Evolutionary conservation across 805 yeast species (phyloP).

Genomic region (Starmerella vitae): DNA sequence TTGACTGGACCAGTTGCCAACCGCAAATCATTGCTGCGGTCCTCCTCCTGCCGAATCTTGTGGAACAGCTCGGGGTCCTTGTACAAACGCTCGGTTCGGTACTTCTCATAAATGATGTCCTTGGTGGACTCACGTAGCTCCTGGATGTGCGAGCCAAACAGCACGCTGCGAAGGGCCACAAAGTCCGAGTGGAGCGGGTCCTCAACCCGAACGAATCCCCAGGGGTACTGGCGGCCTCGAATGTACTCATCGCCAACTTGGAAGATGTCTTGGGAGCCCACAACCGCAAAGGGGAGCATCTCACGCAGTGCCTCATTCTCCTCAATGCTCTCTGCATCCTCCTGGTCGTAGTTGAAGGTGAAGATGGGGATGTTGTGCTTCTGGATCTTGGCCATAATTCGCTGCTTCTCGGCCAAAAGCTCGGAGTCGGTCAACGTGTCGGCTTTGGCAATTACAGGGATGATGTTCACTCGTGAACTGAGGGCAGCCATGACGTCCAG

Average conservation of each 20-base stretch:
- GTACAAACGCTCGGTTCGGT: conserved; percentile 51
- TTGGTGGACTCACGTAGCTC: conserved; percentile 59
- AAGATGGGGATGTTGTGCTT: conserved; percentile 50
- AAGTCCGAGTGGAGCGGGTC: conserved; percentile 30
- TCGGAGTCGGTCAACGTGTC: conserved; percentile 63
- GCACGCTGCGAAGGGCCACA: conserved; percentile 44
- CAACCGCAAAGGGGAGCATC: conserved; percentile 49
- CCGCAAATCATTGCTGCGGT: background rate
- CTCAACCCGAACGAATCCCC: conserved; percentile 48
- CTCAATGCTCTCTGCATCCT: conserved; percentile 32
- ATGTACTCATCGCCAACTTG: conserved; percentile 27
- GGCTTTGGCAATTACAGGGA: conserved; percentile 71
- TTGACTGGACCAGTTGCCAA: background rate
- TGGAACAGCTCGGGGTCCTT: conserved; percentile 13
- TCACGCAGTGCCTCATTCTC: conserved; percentile 32
- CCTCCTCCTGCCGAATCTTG: conserved; percentile 9
- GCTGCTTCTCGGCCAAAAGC: conserved; percentile 38
- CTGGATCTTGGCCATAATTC: conserved; percentile 43
- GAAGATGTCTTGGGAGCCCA: conserved; percentile 35
- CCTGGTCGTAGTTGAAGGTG: conserved; percentile 57
- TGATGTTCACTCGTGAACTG: conserved; percentile 60
- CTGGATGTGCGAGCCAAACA: conserved; percentile 59
- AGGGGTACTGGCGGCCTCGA: conserved; percentile 47
- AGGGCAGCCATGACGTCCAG: conserved; percentile 54
- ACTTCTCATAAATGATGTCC: conserved; percentile 38